Evolutionary conservation across 495 filamentous ascomycete genomes (phyloP).

Genomic region (Penicillium arizonense): DNA sequence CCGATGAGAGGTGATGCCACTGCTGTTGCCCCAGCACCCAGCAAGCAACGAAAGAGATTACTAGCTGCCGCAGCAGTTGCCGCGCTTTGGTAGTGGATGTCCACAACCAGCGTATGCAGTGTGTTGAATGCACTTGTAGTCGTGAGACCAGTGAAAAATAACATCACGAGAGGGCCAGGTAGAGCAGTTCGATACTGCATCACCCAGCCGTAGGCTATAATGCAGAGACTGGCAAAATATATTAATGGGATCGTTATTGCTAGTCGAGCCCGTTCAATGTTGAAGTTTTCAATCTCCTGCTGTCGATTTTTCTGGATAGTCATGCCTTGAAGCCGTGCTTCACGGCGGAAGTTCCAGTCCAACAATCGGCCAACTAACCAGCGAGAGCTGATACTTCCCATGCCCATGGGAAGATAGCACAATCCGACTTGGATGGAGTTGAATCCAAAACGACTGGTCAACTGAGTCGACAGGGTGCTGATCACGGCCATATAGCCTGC

Average conservation of each 20-base stretch:
- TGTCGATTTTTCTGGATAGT: constrained; percentile 37
- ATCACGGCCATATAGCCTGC: constrained; percentile 24
- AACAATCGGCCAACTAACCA: constrained; percentile 36
- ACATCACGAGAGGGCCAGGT: constrained; percentile 35
- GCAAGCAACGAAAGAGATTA: constrained; percentile 46
- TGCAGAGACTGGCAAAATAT: constrained; percentile 21
- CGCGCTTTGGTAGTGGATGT: constrained; percentile 38
- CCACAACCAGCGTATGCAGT: constrained; percentile 43
- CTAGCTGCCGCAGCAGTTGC: constrained; percentile 47
- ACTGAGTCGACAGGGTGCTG: constrained; percentile 30
- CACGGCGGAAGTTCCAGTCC: constrained; percentile 43
- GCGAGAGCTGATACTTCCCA: constrained; percentile 35
- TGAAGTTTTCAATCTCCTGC: constrained; percentile 37
- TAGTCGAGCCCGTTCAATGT: constrained; percentile 38
- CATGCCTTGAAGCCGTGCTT: constrained; percentile 28
- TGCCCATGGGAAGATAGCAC: constrained; percentile 44
- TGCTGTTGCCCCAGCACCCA: constrained; percentile 43
- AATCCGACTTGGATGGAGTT: constrained; percentile 44
- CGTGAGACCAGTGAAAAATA: constrained; percentile 41
- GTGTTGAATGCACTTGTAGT: constrained; percentile 27
- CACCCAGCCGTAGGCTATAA: constrained; percentile 50
- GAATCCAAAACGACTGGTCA: constrained; percentile 37
- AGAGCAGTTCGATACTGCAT: constrained; percentile 35
- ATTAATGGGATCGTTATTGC: constrained; percentile 34
- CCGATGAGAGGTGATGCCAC: constrained; percentile 40